phyloP scores from a whole-genome alignment of 306 rosid genomes.

The Quercus alba region DNA sequence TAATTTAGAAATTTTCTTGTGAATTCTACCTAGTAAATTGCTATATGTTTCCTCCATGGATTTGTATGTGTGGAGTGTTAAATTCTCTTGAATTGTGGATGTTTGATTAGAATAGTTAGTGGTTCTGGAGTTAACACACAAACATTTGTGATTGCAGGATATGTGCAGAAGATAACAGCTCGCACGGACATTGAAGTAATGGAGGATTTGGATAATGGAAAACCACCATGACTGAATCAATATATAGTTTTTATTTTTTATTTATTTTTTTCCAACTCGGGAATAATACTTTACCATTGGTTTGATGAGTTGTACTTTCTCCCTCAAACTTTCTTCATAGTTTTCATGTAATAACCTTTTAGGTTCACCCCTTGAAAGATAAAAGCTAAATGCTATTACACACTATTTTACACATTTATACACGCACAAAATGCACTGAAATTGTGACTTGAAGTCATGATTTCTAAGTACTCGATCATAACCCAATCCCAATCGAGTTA shows the following conservation, averaged over 20 bases:
- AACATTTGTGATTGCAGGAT: slow-evolving; percentile 58
- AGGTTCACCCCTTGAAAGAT: slow-evolving; percentile 8
- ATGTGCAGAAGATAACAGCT: slow-evolving; percentile 93
- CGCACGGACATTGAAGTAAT: slow-evolving; percentile 79
- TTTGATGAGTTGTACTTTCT: slow-evolving; percentile 38
- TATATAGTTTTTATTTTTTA: slow-evolving; percentile 1
- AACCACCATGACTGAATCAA: slow-evolving; percentile 44
- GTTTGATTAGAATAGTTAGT: background rate
- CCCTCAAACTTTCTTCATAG: slow-evolving; percentile 1
- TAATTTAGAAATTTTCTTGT: background rate
- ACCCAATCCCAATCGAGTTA: too few relatives aligned
- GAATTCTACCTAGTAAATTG: background rate
- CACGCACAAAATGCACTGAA: too few relatives aligned
- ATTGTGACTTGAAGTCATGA: too few relatives aligned
- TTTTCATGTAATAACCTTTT: slow-evolving; percentile 20
- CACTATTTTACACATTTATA: too few relatives aligned
- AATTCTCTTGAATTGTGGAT: background rate
- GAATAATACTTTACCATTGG: slow-evolving; percentile 18
- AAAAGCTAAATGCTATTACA: background rate
- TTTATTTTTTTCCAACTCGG: slow-evolving; percentile 11
- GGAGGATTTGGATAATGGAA: slow-evolving; percentile 86
- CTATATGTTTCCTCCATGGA: background rate
- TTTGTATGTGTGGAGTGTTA: too few relatives aligned
- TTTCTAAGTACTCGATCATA: too few relatives aligned
- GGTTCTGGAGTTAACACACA: slow-evolving; percentile 3